Percentiles rank a stretch among this genome's conserved stretches.
These are phyloP conservation scores for Phytopythium litorale DNA, from an alignment of 352 stramenopile species.

Conservation along the genomic window DNA sequence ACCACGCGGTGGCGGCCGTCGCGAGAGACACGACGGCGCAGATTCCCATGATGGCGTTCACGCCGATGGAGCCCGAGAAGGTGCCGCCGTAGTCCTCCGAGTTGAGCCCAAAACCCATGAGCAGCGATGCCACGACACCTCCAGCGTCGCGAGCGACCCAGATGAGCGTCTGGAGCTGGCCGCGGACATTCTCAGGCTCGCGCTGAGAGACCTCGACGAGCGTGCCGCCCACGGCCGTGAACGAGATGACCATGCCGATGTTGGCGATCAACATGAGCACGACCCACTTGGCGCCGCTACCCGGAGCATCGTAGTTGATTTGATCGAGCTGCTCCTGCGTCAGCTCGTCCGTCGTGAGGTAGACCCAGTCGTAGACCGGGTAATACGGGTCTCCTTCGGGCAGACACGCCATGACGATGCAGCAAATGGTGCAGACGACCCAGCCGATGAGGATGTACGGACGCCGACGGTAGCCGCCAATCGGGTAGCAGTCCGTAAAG, in stretches of 20 bases:
- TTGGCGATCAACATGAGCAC: conserved; percentile 36
- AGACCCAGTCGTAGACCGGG: conserved; percentile 9
- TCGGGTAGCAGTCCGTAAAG: conserved; percentile 55
- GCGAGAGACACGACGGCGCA: conserved; percentile 19
- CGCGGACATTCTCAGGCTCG: conserved; percentile 36
- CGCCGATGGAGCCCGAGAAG: conserved; percentile 25
- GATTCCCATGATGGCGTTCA: conserved; percentile 35
- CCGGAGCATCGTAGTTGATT: conserved; percentile 24
- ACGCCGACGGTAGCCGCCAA: conserved; percentile 50
- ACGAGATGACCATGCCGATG: conserved; percentile 32
- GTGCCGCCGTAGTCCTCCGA: conserved; percentile 29
- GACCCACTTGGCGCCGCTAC: conserved; percentile 26
- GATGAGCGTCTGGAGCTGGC: conserved; percentile 32
- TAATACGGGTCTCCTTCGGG: conserved; percentile 49
- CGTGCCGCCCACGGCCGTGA: conserved; percentile 30
- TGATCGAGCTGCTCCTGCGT: conserved; percentile 13
- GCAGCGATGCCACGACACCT: conserved; percentile 27
- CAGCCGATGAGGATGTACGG: conserved; percentile 74
- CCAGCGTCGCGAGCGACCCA: conserved; percentile 28
- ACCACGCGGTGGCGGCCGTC: conserved; percentile 21
- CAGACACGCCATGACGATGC: conserved; percentile 43
- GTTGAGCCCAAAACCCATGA: conserved; percentile 39
- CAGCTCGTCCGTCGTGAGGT: conserved; percentile 40
- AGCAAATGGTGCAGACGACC: conserved; percentile 44
- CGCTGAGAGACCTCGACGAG: conserved; percentile 48